Conservation (phyloP, 345 rosid species). For the Psidium friedrichsthalianum region DNA sequence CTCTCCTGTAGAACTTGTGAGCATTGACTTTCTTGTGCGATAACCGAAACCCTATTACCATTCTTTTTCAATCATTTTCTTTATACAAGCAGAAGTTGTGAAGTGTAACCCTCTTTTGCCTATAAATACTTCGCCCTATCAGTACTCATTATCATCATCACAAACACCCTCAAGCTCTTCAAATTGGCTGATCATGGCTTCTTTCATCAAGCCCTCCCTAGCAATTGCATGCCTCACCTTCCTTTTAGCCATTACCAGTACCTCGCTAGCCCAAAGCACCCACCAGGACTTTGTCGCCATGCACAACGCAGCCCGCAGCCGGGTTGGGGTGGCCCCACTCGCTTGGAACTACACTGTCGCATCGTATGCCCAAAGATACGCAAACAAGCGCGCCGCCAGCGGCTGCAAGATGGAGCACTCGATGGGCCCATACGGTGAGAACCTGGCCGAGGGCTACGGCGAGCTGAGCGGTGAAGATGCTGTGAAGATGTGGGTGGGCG, state of each 20-base stretch:
- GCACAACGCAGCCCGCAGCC: slow-evolving; percentile 37
- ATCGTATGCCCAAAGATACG: slow-evolving; percentile 30
- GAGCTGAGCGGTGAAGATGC: slow-evolving; percentile 26
- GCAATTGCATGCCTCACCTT: not conserved
- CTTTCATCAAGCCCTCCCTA: not conserved
- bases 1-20: no score
- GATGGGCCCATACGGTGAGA: slow-evolving; percentile 57
- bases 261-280: slow-evolving; percentile 13
- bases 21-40: no score
- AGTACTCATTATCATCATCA: not conserved
- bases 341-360: slow-evolving; percentile 39
- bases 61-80: not conserved
- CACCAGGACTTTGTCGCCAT: slow-evolving; percentile 29
- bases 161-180: not conserved
- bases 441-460: slow-evolving; percentile 35
- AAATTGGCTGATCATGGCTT: not conserved
- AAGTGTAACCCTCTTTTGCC: not conserved
- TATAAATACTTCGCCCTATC: not conserved
- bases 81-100: not conserved
- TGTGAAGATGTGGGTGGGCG: slow-evolving; percentile 44
- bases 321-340: slow-evolving; percentile 25
- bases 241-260: not conserved
- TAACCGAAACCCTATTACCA: no score
- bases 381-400: slow-evolving; percentile 8
- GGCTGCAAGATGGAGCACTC: slow-evolving; percentile 42